Evolutionary conservation across 106 monocot genomes (phyloP).

Genomic region (Xerophyta viscosa): DNA sequence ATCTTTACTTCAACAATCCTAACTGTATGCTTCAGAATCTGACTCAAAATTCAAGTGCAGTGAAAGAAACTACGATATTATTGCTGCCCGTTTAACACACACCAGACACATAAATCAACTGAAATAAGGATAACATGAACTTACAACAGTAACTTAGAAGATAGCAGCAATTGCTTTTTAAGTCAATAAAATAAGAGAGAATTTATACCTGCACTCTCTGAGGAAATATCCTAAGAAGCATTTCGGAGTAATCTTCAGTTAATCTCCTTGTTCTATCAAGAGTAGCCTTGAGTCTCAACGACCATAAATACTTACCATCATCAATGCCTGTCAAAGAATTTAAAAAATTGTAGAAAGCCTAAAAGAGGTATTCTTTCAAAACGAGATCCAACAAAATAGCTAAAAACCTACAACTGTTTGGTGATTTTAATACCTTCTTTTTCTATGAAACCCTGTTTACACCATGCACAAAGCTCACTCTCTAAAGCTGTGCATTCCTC

Average conservation of each 20-base stretch:
- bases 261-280: slow-evolving; percentile 86
- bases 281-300: slow-evolving; percentile 79
- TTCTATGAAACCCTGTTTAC: slow-evolving; percentile 49
- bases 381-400: too few relatives aligned
- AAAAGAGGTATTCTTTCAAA: too few relatives aligned
- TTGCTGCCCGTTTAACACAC: too few relatives aligned
- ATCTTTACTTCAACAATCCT: too few relatives aligned
- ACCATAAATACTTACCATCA: slow-evolving; percentile 83
- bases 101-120: too few relatives aligned
- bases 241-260: slow-evolving; percentile 87
- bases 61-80: too few relatives aligned
- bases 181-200: background rate
- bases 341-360: background rate
- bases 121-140: background rate
- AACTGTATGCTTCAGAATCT: too few relatives aligned
- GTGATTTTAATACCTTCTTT: slow-evolving; percentile 37
- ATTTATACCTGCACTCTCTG: slow-evolving; percentile 76
- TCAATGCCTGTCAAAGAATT: slow-evolving; percentile 37
- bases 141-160: background rate
- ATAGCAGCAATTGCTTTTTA: too few relatives aligned
- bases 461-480: slow-evolving; percentile 72
- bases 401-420: too few relatives aligned
- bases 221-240: slow-evolving; percentile 77
- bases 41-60: too few relatives aligned
- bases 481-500: slow-evolving; percentile 74